Evolutionary conservation across 371 early-diverging fungal species (phyloP).

Genomic region (Chytridiales sp.): DNA sequence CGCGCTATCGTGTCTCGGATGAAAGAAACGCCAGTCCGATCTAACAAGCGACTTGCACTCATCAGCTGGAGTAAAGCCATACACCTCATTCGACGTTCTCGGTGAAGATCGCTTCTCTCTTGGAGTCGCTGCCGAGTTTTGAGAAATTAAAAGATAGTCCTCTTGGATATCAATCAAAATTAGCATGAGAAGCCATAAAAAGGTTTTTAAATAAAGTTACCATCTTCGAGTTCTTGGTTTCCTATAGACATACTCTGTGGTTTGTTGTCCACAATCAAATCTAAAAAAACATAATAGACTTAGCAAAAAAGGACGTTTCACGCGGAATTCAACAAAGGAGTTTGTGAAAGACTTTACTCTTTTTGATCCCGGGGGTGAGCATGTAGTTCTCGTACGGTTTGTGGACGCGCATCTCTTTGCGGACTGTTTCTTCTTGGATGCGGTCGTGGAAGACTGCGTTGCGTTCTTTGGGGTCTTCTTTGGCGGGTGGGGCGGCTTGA

Average conservation of each 20-base stretch:
- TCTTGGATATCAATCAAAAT: too few species aligned
- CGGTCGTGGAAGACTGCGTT: slow-evolving; percentile 43
- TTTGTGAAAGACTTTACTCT: slow-evolving; percentile 27
- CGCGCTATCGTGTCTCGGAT: too few species aligned
- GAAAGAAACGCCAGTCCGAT: too few species aligned
- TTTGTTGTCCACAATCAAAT: slow-evolving; percentile 38
- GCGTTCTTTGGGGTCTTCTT: too few species aligned
- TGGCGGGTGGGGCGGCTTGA: too few species aligned
- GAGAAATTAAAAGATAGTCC: too few species aligned
- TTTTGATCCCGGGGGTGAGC: slow-evolving; percentile 40
- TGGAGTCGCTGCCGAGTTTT: too few species aligned
- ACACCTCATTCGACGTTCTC: too few species aligned
- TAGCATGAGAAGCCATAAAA: too few species aligned
- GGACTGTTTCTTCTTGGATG: slow-evolving; percentile 48
- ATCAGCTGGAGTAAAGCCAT: too few species aligned
- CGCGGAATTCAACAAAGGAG: background rate
- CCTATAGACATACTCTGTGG: slow-evolving; percentile 31
- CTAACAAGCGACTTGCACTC: too few species aligned
- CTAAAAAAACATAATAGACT: slow-evolving; percentile 8
- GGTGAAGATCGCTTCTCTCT: too few species aligned
- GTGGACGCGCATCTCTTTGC: slow-evolving; percentile 44
- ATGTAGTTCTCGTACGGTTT: slow-evolving; percentile 43
- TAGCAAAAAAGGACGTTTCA: background rate
- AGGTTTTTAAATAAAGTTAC: slow-evolving; percentile 10
- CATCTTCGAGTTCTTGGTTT: slow-evolving; percentile 24